Conservation (phyloP, 2,329 filamentous ascomycete species). For the Peltaster fructicola region DNA sequence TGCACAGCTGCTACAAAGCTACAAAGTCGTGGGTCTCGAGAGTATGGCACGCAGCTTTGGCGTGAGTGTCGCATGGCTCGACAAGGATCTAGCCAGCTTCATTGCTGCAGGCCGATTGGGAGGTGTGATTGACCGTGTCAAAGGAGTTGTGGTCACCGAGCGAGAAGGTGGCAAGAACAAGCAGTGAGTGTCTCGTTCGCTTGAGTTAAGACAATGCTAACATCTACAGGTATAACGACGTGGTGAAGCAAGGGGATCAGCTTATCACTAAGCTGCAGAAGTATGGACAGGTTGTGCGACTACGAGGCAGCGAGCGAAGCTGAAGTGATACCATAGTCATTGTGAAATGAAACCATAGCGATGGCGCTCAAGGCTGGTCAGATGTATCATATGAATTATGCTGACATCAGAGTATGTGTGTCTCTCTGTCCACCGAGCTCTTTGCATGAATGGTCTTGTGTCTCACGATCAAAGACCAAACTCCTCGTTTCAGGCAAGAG, state of each 20-base stretch:
- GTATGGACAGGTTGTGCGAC: conserved; percentile 87
- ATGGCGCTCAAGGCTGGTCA: no score
- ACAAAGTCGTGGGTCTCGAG: conserved; percentile 87
- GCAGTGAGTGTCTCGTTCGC: conserved; percentile 35
- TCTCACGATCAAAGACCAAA: no score
- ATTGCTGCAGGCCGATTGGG: conserved; percentile 87
- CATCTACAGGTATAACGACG: conserved; percentile 54
- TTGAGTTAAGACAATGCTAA: conserved; percentile 1
- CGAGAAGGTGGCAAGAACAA: conserved; percentile 98
- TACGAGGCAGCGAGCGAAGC: conserved; percentile 86
- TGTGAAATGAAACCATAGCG: no score
- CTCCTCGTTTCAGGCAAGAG: no score
- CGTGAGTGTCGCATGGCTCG: conserved; percentile 88
- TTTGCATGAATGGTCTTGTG: no score
- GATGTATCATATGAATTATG: no score
- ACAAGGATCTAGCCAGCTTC: conserved; percentile 89
- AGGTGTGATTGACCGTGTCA: conserved; percentile 94
- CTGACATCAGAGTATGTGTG: no score
- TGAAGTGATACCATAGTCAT: no score
- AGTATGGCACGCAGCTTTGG: conserved; percentile 97
- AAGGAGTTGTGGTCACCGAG: conserved; percentile 95
- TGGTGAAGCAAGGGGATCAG: conserved; percentile 93
- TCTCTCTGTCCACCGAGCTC: no score
- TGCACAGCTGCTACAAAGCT: conserved; percentile 92
- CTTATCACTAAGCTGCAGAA: conserved; percentile 98